These are phyloP conservation scores for Talaromyces piceae DNA, from an alignment of 2,329 filamentous ascomycete species.

Conservation along the genomic window DNA sequence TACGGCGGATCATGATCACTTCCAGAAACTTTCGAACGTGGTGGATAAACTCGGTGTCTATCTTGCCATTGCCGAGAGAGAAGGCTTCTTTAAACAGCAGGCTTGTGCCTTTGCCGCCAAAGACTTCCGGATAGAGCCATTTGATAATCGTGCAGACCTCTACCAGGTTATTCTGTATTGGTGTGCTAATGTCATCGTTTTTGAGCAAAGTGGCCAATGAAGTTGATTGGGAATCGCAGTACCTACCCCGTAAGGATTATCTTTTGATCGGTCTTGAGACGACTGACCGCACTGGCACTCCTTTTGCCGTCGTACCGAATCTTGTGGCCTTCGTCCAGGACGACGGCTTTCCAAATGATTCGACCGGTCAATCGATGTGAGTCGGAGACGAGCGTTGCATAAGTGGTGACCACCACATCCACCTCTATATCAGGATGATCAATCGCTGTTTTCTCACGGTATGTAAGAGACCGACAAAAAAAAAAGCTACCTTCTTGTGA, in stretches of 20 bases:
- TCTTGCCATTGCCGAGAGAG: slow-evolving; percentile 48
- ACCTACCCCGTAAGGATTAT: slow-evolving; percentile 42
- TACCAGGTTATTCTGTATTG: slow-evolving; percentile 51
- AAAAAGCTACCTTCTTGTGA: neutral
- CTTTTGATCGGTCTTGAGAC: slow-evolving; percentile 41
- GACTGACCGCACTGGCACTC: slow-evolving; percentile 37
- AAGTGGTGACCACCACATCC: slow-evolving; percentile 42
- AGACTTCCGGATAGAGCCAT: slow-evolving; percentile 54
- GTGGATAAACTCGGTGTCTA: slow-evolving; percentile 47
- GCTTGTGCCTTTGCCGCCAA: slow-evolving; percentile 41
- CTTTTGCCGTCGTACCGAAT: slow-evolving; percentile 44
- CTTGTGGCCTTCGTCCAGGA: slow-evolving; percentile 48
- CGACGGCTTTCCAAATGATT: slow-evolving; percentile 47
- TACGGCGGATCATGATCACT: slow-evolving; percentile 52
- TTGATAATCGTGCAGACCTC: slow-evolving; percentile 53
- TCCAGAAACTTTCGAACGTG: slow-evolving; percentile 47
- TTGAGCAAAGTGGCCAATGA: slow-evolving; percentile 74
- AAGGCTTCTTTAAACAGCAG: slow-evolving; percentile 50
- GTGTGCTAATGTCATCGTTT: slow-evolving; percentile 32
- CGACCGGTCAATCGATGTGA: slow-evolving; percentile 44
- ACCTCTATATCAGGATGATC: slow-evolving; percentile 1
- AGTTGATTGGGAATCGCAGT: neutral
- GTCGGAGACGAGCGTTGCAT: slow-evolving; percentile 42
- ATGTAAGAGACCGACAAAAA: neutral
- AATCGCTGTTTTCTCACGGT: neutral